Percentiles rank a stretch among this genome's conserved stretches.
These are phyloP conservation scores for Xylaria sp. DNA, from an alignment of 2,329 filamentous ascomycete genomes.

Conservation along the genomic window DNA sequence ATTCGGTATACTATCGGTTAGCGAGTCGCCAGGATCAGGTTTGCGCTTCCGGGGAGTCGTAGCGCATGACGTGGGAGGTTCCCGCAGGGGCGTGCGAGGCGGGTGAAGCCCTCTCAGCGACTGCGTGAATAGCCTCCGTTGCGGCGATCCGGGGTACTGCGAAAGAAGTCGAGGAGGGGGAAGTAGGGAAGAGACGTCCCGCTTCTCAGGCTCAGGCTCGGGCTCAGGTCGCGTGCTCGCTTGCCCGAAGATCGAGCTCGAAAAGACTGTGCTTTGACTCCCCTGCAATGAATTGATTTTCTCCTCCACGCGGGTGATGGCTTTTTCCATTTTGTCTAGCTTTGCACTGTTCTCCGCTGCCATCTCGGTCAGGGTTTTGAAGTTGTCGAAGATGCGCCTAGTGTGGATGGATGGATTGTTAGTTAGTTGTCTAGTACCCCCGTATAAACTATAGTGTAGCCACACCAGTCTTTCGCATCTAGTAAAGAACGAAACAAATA, in stretches of 20 bases:
- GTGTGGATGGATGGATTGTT: background rate
- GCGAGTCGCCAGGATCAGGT: background rate
- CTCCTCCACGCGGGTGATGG: background rate
- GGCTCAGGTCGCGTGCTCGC: no score
- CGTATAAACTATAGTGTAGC: background rate
- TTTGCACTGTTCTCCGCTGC: background rate
- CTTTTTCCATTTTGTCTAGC: background rate
- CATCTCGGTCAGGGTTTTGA: background rate
- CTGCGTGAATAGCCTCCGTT: background rate
- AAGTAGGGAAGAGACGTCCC: background rate
- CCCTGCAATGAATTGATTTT: background rate
- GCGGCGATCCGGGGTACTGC: no score
- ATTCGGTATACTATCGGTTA: no score
- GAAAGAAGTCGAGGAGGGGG: background rate
- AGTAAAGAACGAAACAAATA: background rate
- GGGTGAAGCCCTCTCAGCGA: no score
- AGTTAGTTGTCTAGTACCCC: background rate
- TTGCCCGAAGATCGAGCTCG: no score
- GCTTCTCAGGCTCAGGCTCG: background rate
- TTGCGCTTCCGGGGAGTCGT: background rate
- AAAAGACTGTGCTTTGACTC: background rate
- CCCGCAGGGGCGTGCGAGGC: background rate
- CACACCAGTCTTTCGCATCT: background rate
- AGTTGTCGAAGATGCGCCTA: conserved; percentile 1
- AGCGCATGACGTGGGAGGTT: background rate